Evolutionary conservation across 495 filamentous ascomycete species (phyloP), one percentile per base, ranked within the genome.

Genomic region (Penicillium paxilli): DNA sequence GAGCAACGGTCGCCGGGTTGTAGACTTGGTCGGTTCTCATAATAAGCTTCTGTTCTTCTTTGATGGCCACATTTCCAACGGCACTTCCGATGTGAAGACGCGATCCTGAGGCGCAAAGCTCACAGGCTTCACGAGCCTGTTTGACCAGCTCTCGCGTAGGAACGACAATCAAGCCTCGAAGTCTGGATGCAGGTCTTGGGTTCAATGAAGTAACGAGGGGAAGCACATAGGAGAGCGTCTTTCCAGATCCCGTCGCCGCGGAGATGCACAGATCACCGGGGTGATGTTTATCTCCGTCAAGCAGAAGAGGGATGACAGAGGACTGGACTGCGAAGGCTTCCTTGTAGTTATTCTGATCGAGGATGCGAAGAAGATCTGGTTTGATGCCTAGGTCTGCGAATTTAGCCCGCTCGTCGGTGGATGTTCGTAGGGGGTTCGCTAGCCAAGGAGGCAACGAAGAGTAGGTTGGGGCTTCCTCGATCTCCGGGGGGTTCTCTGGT

Each of bases 221-320:
- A n/a, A 97, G 75, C 1, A 91, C 79, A 56, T 98, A 98, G 5
- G 93, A 86, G 3, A 98, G 71, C 0, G 93, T 98, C 65, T 98
- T 98, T 42, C 93, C 93, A 0, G 93, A 97, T 4, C 93, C 93
- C 1, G 93, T 98, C 3, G 90, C 83, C 1, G 93, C 93, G 19
- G 91, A 91, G 14, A 98, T 82, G 47, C 94, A 88, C 6, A 98
- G 55, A 71, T 98, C 93, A 2, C 90, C 88, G 2, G 77, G 68
- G 50, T 82, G 78, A 14, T 68, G 73, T 37, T 81, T 66, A 14
- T 69, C 66, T 0, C 80, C 80, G 7, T 87, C 81, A 1, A 93
- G 70, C 3, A 97, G 79, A 24, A 95, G 72, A 5, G 92, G 91
- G 23, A 97, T 80, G 0, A 93, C 82, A 0, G 84, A 82, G 0